Conservation (phyloP, 148 eudicot genomes). For the Cornus suecica region DNA sequence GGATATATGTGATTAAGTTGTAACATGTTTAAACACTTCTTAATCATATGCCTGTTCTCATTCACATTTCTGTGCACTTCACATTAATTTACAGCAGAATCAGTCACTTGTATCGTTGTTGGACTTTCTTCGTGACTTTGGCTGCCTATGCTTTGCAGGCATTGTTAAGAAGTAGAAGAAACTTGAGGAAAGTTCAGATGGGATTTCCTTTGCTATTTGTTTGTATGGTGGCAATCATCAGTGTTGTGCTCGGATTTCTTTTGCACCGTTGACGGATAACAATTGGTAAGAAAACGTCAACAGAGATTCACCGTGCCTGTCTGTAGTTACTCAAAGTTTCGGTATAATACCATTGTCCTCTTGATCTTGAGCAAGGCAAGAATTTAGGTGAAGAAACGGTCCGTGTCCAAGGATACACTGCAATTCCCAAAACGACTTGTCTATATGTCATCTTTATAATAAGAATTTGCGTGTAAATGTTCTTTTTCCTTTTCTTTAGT, state of each 20-base stretch:
- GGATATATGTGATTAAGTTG: background rate
- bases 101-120: background rate
- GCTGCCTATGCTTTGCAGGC: conserved; percentile 40
- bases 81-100: background rate
- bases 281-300: background rate
- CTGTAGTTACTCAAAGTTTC: background rate
- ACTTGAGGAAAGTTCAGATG: conserved; percentile 46
- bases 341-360: background rate
- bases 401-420: background rate
- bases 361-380: background rate
- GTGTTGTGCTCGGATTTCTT: conserved; percentile 54
- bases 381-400: background rate
- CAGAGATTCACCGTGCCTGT: background rate
- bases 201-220: conserved; percentile 83
- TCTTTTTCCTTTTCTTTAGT: background rate
- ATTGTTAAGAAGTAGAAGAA: conserved; percentile 34
- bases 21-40: background rate
- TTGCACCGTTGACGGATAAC: conserved; percentile 20
- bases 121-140: background rate
- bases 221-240: conserved; percentile 67
- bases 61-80: background rate
- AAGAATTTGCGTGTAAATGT: background rate
- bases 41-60: background rate
- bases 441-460: background rate
- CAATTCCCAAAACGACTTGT: no score